A percentile compares a stretch with the other conserved stretches of the same genome.
Conservation (phyloP, 2,329 filamentous ascomycete species). For the Alternaria sp. region DNA sequence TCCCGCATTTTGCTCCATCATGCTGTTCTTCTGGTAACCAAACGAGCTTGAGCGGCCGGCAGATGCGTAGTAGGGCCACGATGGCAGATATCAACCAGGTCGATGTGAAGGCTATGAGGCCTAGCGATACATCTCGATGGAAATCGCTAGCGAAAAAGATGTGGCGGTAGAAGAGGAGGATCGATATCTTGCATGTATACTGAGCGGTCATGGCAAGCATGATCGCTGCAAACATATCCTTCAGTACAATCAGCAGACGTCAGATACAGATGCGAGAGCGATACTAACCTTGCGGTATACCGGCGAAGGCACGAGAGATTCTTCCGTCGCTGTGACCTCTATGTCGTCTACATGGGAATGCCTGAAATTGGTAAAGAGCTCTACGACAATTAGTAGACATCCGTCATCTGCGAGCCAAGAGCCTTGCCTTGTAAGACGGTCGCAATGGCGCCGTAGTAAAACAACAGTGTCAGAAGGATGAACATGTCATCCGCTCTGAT, state of each 20-base stretch:
- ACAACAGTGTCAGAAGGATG: background rate
- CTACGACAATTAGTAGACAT: background rate
- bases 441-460: background rate
- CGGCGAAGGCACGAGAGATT: background rate
- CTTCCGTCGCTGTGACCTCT: background rate
- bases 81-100: background rate
- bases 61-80: background rate
- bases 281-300: background rate
- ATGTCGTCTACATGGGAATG: background rate
- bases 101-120: background rate
- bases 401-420: background rate
- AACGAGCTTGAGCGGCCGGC: background rate
- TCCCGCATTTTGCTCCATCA: background rate
- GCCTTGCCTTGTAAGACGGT: background rate
- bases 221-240: background rate
- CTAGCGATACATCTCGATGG: background rate
- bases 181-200: constrained; percentile 5
- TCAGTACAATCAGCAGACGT: background rate
- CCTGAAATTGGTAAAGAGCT: background rate
- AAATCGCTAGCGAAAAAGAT: background rate
- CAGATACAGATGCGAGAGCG: background rate
- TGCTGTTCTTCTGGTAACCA: background rate
- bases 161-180: constrained; percentile 8
- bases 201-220: background rate
- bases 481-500: background rate